phyloP scores from a whole-genome alignment of 179 eudicot genomes.

The Drosera spatulata region DNA sequence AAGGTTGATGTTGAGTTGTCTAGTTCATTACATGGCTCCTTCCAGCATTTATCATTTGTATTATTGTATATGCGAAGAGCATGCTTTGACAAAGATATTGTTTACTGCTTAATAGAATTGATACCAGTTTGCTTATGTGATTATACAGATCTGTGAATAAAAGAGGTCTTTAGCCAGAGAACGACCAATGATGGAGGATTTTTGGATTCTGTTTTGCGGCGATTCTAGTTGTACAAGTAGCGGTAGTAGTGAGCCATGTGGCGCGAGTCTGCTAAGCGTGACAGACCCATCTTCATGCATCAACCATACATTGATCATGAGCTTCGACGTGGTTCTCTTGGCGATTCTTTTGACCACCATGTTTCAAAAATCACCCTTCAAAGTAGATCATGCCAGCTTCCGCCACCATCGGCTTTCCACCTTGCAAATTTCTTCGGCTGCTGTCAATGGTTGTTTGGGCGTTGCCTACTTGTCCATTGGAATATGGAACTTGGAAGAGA shows the following conservation, averaged over 20 bases:
- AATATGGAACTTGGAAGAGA: constrained; percentile 35
- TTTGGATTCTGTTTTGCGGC: constrained; percentile 51
- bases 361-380: constrained; percentile 20
- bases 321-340: constrained; percentile 35
- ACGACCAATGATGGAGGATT: constrained; percentile 21
- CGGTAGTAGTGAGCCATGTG: constrained; percentile 14
- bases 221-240: constrained; percentile 17
- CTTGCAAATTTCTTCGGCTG: constrained; percentile 28
- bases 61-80: too few relatives aligned
- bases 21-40: too few relatives aligned
- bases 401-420: constrained; percentile 11
- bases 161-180: too few relatives aligned
- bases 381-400: constrained; percentile 4
- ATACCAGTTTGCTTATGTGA: too few relatives aligned
- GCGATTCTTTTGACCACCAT: constrained; percentile 26
- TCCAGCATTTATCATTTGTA: too few relatives aligned
- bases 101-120: too few relatives aligned
- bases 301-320: constrained; percentile 32
- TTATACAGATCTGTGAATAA: too few relatives aligned
- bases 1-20: too few relatives aligned
- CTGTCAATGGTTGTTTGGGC: constrained; percentile 49
- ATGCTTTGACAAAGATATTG: too few relatives aligned
- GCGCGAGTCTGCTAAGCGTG: constrained; percentile 19
- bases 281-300: constrained; percentile 41
- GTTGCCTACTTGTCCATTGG: constrained; percentile 40